Conservation (phyloP, 1,284 basidiomycete species). For the Cystobasidiaceae sp. region DNA sequence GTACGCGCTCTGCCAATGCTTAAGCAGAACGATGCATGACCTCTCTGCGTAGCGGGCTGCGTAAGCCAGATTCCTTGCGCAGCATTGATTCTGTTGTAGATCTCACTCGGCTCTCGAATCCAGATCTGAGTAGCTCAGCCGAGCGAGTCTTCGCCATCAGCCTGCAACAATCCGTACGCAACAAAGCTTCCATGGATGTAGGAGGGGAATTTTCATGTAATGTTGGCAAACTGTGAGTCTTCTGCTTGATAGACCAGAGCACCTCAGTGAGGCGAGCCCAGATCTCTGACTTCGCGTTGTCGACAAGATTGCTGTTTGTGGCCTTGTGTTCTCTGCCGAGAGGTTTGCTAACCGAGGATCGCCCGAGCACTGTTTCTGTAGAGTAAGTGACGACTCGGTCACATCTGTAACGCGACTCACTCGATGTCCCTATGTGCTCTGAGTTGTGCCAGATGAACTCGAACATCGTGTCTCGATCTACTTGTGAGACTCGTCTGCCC, state of each 20-base stretch:
- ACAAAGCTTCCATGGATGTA: too few species aligned
- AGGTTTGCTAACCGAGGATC: neutral
- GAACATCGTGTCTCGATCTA: neutral
- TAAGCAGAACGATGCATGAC: neutral
- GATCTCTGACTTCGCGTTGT: too few species aligned
- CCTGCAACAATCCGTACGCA: too few species aligned
- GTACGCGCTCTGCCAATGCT: too few species aligned
- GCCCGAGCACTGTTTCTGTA: neutral
- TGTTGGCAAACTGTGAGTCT: neutral
- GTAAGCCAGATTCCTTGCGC: too few species aligned
- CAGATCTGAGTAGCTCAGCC: too few species aligned
- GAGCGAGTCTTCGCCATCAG: too few species aligned
- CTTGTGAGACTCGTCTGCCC: neutral
- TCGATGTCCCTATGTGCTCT: conserved; percentile 14
- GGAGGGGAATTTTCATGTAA: conserved; percentile 57
- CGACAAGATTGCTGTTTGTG: too few species aligned
- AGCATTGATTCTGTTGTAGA: too few species aligned
- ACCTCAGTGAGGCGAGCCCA: conserved; percentile 1
- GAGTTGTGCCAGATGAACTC: conserved; percentile 11
- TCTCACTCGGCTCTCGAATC: too few species aligned
- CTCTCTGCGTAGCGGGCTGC: neutral
- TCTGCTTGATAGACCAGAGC: conserved; percentile 6
- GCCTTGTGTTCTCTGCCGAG: too few species aligned
- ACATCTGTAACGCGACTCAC: neutral
- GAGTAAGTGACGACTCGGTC: neutral